phyloP scores from a whole-genome alignment of 345 rosid genomes.

The Euphorbia pulcherrima region DNA sequence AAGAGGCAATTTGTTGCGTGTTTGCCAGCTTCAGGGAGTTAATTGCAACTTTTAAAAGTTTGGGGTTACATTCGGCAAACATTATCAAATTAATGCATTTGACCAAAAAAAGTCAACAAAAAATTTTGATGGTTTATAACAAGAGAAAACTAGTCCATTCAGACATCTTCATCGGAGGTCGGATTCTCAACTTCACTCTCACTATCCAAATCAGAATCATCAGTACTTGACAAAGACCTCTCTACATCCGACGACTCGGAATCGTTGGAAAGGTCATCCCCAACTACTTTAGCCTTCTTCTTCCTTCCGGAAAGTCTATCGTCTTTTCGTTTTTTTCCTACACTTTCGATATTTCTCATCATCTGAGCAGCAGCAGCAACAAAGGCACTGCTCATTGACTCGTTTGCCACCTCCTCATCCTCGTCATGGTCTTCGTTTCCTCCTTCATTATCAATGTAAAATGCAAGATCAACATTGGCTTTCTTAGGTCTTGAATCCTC shows the following conservation, averaged over 20 bases:
- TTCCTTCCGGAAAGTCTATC: slow-evolving; percentile 17
- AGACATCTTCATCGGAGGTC: slow-evolving; percentile 26
- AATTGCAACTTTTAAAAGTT: no score
- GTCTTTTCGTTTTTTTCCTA: slow-evolving; percentile 32
- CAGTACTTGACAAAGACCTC: slow-evolving; percentile 14
- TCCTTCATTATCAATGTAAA: slow-evolving; percentile 43
- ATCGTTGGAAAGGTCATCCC: slow-evolving; percentile 24
- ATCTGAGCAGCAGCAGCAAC: slow-evolving; percentile 46
- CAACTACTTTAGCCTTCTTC: slow-evolving; percentile 30
- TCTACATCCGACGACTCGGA: slow-evolving; percentile 23
- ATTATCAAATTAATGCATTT: no score
- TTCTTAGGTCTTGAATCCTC: slow-evolving; percentile 22
- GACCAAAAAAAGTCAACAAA: no score
- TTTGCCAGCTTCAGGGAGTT: no score
- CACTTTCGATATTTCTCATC: slow-evolving; percentile 25
- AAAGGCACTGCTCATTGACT: slow-evolving; percentile 35
- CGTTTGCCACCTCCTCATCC: slow-evolving; percentile 25
- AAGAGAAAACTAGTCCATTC: background rate
- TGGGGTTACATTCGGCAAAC: no score
- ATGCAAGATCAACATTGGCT: slow-evolving; percentile 22
- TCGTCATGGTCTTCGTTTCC: slow-evolving; percentile 25
- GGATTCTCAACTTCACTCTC: slow-evolving; percentile 51
- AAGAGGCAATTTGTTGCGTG: no score
- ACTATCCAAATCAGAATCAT: slow-evolving; percentile 24
- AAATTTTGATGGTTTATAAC: no score